Evolutionary conservation across 129 eudicot species (phyloP).

Genomic region (Flaveria linearis): DNA sequence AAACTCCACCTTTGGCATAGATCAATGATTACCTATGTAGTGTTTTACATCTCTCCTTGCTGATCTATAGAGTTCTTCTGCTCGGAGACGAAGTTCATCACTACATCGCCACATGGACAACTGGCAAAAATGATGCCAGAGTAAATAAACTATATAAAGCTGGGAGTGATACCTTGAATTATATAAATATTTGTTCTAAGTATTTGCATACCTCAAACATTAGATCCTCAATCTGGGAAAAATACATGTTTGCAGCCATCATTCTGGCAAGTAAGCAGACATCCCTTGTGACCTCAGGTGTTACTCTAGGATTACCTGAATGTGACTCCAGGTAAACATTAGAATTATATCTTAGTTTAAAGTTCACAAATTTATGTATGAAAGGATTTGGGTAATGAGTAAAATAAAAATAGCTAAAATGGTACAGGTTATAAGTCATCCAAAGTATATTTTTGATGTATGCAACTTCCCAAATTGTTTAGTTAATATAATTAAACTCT

Average conservation of each 20-base stretch:
- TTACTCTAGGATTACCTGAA: slow-evolving; percentile 95
- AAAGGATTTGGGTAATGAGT: not conserved
- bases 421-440: not conserved
- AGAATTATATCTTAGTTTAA: not conserved
- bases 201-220: slow-evolving; percentile 82
- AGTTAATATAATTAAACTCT: not conserved
- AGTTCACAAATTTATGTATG: not conserved
- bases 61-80: slow-evolving; percentile 70
- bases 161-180: not conserved
- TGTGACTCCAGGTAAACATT: slow-evolving; percentile 1
- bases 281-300: slow-evolving; percentile 96
- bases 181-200: not conserved
- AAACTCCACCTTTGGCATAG: not conserved
- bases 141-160: slow-evolving; percentile 23
- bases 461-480: not conserved
- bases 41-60: slow-evolving; percentile 91
- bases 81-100: slow-evolving; percentile 79
- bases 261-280: slow-evolving; percentile 95
- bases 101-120: slow-evolving; percentile 98
- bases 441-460: not conserved
- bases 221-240: slow-evolving; percentile 89
- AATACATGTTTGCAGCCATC: slow-evolving; percentile 98
- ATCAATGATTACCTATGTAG: slow-evolving; percentile 63
- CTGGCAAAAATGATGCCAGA: slow-evolving; percentile 40
- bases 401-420: not conserved